Percentiles rank a stretch among this genome's conserved stretches.
Evolutionary conservation across 2,329 filamentous ascomycete genomes (phyloP).

Genomic region (Apiospora aurea): DNA sequence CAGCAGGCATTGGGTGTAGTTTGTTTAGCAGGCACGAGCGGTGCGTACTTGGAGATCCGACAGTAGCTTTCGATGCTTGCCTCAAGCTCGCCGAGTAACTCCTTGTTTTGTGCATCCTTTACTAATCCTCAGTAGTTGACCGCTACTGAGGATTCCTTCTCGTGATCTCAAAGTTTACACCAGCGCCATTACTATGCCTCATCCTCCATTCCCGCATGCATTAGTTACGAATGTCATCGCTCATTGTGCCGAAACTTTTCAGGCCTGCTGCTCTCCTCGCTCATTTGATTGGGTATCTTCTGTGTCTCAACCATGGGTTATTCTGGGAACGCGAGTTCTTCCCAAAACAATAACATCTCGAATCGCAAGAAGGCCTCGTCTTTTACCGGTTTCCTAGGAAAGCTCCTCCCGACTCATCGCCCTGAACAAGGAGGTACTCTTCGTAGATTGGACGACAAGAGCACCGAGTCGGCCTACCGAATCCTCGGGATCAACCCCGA

Average conservation of each 20-base stretch:
- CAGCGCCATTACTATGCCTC: neutral
- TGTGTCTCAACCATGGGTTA: neutral
- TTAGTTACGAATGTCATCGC: constrained; percentile 4
- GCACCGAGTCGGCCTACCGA: constrained; percentile 33
- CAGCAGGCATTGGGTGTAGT: neutral
- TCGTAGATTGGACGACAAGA: constrained; percentile 35
- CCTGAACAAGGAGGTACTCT: constrained; percentile 59
- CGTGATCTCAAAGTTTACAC: constrained; percentile 1
- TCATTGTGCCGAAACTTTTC: neutral
- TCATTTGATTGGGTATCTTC: neutral
- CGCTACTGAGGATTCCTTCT: constrained; percentile 1
- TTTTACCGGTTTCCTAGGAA: constrained; percentile 50
- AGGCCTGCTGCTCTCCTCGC: neutral
- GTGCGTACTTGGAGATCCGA: neutral
- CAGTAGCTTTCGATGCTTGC: neutral
- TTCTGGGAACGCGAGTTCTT: neutral
- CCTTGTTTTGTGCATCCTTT: neutral
- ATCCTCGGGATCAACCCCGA: constrained; percentile 36
- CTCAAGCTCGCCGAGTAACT: constrained; percentile 5
- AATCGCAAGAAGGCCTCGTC: constrained; percentile 39
- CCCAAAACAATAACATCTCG: neutral
- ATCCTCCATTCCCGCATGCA: neutral
- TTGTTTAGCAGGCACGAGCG: neutral
- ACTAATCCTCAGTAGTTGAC: neutral
- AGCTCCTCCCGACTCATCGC: constrained; percentile 55